Base-by-base conservation (phyloP, 1,284 basidiomycete species). In the Flammula alnicola region DNA sequence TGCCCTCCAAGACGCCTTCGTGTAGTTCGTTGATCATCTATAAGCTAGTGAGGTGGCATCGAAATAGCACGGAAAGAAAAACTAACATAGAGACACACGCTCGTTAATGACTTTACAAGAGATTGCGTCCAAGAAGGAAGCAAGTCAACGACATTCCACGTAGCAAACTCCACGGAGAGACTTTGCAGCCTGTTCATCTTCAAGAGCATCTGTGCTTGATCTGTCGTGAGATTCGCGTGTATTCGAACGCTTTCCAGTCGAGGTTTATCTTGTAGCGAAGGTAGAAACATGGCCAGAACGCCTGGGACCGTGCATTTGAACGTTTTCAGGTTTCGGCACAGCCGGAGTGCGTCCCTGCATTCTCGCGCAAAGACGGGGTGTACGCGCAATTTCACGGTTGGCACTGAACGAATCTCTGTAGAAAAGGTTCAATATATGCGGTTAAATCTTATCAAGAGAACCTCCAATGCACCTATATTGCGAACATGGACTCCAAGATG, bases 1-100 rank as follows among this genome's bases (percentile, higher is more conserved):
- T 71, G n/a, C 66, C 49, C 37, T 76, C 70, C 30, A 89, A 68
- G 3, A 83, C 66, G 23, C 58, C 58, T 25, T 74, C 71, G 57
- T 85, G 82, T 23, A 86, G 61, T 14, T 83, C 77, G 35, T 68
- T 72, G 4, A 78, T 74, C 66, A 74, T 78, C 86, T 88, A 54
- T 27, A 45, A 52, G 35, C 39, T 51, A 17, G 42, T 53, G 35
- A 30, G 32, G 22, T 43, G 16, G 26, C 12, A 25, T 20, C 23
- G 27, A 17, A 27, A 35, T n/a, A 17, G 5, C 17, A 19, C 17
- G 19, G 4, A 44, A 39, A 30, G 20, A 16, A 14, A 14, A 9
- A 70, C 82, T 54, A 58, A 88, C 87, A 58, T 70, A 80, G 32
- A 89, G 62, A 0, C 79, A 80, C 54, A 89, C 67, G 26, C 68